Percentiles rank a stretch among this genome's conserved stretches.
Evolutionary conservation across 306 rosid genomes (phyloP).

Genomic region (Cyclanthera cordifolia): DNA sequence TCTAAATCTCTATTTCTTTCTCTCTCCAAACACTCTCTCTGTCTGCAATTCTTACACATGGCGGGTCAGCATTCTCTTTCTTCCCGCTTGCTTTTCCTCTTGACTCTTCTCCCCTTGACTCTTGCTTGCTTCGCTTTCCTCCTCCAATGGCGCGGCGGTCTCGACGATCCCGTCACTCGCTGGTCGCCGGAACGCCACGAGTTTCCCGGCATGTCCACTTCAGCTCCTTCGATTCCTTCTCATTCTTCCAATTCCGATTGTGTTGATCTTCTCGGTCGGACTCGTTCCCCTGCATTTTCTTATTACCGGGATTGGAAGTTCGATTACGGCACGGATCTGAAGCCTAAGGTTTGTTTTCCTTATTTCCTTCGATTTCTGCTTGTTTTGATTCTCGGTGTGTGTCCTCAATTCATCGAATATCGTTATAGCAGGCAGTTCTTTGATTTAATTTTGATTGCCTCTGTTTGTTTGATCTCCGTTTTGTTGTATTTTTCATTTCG

Average conservation of each 20-base stretch:
- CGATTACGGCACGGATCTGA: constrained; percentile 46
- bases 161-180: constrained; percentile 61
- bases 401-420: not conserved
- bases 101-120: constrained; percentile 54
- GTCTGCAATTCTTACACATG: constrained; percentile 27
- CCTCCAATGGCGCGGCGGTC: constrained; percentile 91
- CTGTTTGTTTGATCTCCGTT: not conserved
- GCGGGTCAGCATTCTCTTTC: constrained; percentile 37
- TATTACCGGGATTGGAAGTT: constrained; percentile 60
- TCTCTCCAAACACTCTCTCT: not conserved
- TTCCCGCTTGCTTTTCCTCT: constrained; percentile 47
- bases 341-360: constrained; percentile 44
- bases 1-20: not conserved
- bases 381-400: not conserved
- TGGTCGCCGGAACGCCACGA: constrained; percentile 55
- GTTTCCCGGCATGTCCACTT: constrained; percentile 59
- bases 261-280: constrained; percentile 27
- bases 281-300: constrained; percentile 50
- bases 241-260: constrained; percentile 44
- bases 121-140: constrained; percentile 72
- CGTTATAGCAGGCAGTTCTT: not conserved
- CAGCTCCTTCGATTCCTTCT: constrained; percentile 21
- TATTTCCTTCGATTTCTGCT: not conserved
- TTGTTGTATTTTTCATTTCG: not conserved
- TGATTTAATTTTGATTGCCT: not conserved